Base-by-base conservation (phyloP, 495 filamentous ascomycete species). In the Parachaetomium inaequale region DNA sequence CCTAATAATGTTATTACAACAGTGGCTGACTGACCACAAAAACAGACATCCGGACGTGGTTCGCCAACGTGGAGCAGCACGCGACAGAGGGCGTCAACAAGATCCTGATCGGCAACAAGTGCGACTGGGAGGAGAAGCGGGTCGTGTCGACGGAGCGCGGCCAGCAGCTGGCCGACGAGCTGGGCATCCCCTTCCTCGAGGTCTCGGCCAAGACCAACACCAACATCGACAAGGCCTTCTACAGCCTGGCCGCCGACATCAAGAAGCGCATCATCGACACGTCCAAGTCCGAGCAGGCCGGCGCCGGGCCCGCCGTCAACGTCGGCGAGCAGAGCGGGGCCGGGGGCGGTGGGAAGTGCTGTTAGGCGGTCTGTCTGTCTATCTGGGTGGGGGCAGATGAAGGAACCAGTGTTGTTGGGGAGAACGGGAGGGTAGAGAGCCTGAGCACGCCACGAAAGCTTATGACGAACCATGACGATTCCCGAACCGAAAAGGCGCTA, bases 151-250 rank as follows among this genome's bases (percentile, higher is more conserved):
- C 88, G 50, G 92, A 98, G 75, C 89, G 88, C 70, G 94, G 94
- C 63, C 93, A 99, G 72, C 85, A 88, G 66, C 84, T 99, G 38
- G 94, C 94, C 28, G 89, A 96, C 76, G 94, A 99, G 76, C 87
- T 99, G 49, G 92, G 92, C 65, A 97, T 99, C 63, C 94, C 95
- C 6, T 99, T 99, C 80, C 87, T 99, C 73, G 94, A 99, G 73
- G 94, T 99, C 47, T 96, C 91, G 23, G 94, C 94, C 58, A 98
- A 98, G 82, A 91, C 89, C 79, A 98, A 98, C 78, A 96, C 95
- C 85, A 99, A 98, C 78, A 93, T 99, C 66, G 94, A 99, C 76
- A 92, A 98, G 82, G 94, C 94, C 3, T 99, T 99, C 75, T 98
- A 93, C 76, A 91, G 81, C 75, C 87, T 99, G 61, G 94, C 94